A percentile compares a stretch with the other conserved stretches of the same genome.
Evolutionary conservation across 148 eudicot species (phyloP).

Genomic region (Amaranthus palmeri): DNA sequence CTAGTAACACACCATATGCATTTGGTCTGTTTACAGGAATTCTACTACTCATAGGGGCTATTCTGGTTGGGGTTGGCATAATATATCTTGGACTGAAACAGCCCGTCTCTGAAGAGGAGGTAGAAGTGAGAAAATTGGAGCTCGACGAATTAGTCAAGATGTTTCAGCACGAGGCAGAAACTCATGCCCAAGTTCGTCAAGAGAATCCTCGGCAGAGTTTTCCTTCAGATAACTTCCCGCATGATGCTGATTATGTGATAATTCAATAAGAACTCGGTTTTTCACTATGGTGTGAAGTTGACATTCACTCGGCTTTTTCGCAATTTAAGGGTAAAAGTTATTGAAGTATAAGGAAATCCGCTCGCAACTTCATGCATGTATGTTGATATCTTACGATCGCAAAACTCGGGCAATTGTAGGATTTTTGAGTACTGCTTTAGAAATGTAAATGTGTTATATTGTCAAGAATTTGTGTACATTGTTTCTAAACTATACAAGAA

Average conservation of each 20-base stretch:
- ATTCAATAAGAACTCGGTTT: slow-evolving; percentile 29
- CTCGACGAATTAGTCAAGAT: slow-evolving; percentile 76
- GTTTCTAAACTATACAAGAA: too few species aligned
- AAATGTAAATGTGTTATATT: not conserved
- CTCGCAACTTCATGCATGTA: not conserved
- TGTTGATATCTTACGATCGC: not conserved
- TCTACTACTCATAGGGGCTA: slow-evolving; percentile 48
- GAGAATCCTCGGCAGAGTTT: slow-evolving; percentile 36
- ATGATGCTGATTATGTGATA: slow-evolving; percentile 59
- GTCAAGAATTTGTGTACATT: not conserved
- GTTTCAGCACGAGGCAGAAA: slow-evolving; percentile 95
- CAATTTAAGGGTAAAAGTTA: not conserved
- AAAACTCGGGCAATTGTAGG: not conserved
- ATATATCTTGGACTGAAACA: slow-evolving; percentile 72
- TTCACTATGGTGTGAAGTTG: not conserved
- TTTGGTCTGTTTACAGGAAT: slow-evolving; percentile 66
- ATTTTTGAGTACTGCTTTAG: not conserved
- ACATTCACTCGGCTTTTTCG: not conserved
- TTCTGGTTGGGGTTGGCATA: slow-evolving; percentile 58
- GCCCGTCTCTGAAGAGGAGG: slow-evolving; percentile 63
- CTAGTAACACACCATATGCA: slow-evolving; percentile 71
- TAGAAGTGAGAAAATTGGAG: slow-evolving; percentile 80
- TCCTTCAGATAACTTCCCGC: slow-evolving; percentile 40
- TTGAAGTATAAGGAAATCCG: not conserved
- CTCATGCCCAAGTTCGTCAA: slow-evolving; percentile 87